A percentile compares a stretch with the other conserved stretches of the same genome.
Evolutionary conservation across 192 early-diverging fungal genomes (phyloP).

Genomic region (Entomortierella parvispora): DNA sequence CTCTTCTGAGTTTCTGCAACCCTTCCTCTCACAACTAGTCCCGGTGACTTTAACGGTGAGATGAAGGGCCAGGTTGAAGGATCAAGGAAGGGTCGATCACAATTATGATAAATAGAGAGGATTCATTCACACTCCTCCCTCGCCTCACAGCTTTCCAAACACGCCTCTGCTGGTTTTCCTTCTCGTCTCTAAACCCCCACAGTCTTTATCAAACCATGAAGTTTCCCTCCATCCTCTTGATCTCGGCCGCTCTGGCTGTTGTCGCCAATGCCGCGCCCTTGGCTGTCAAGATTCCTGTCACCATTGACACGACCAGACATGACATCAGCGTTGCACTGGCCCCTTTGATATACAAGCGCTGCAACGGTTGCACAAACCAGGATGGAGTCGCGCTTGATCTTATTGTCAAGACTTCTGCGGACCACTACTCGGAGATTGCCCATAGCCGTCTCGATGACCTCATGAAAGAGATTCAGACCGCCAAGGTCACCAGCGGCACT

Average conservation of each 20-base stretch:
- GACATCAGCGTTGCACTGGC: constrained; percentile 15
- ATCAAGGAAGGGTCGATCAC: too few species aligned
- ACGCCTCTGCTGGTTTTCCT: too few species aligned
- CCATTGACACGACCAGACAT: not conserved
- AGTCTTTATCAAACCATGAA: too few species aligned
- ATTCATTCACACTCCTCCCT: too few species aligned
- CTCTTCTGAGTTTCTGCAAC: too few species aligned
- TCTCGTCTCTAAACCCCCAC: too few species aligned
- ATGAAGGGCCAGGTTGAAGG: too few species aligned
- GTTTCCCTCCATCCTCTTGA: too few species aligned
- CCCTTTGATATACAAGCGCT: constrained; percentile 8
- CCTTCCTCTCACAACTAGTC: too few species aligned
- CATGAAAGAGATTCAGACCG: constrained; percentile 1
- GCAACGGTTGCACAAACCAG: not conserved
- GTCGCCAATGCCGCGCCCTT: not conserved
- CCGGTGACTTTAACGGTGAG: too few species aligned
- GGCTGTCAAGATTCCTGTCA: not conserved
- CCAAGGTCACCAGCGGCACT: constrained; percentile 18
- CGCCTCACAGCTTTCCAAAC: too few species aligned
- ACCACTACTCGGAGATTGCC: constrained; percentile 9
- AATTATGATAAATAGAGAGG: too few species aligned
- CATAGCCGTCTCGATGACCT: constrained; percentile 10
- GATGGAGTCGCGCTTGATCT: constrained; percentile 2
- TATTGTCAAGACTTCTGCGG: constrained; percentile 13
- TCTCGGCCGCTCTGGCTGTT: not conserved